Conservation (phyloP, 176 grass and related monocot genomes). For the Carex parvula region DNA sequence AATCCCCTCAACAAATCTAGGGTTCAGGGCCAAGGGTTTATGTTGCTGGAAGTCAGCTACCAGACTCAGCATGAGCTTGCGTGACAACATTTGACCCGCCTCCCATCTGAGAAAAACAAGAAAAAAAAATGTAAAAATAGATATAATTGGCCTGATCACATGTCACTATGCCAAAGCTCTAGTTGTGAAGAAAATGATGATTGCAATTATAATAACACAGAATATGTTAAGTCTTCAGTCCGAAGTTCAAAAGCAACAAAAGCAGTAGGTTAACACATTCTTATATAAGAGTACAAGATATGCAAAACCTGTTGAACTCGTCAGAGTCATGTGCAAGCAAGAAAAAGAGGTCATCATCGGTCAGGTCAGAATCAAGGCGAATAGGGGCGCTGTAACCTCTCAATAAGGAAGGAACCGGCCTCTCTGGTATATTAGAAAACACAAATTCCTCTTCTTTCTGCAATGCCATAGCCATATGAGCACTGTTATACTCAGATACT, state of each 20-base stretch:
- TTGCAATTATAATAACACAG: not conserved
- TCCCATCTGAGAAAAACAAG: constrained; percentile 56
- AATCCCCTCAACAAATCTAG: constrained; percentile 82
- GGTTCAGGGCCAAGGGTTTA: constrained; percentile 66
- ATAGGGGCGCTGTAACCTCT: constrained; percentile 90
- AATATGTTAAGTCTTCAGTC: not conserved
- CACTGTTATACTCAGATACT: not conserved
- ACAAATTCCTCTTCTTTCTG: constrained; percentile 90
- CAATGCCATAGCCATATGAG: constrained; percentile 34
- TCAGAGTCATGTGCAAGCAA: constrained; percentile 96
- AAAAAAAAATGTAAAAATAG: not conserved
- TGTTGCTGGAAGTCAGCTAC: constrained; percentile 86
- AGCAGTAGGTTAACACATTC: not conserved
- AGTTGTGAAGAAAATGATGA: not conserved
- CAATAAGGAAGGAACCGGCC: constrained; percentile 85
- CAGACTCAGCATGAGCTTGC: constrained; percentile 92
- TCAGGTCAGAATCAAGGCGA: constrained; percentile 93
- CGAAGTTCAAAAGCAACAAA: not conserved
- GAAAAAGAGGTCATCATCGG: constrained; percentile 80
- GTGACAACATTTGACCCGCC: constrained; percentile 88
- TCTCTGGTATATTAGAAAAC: constrained; percentile 69
- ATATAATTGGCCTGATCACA: not conserved
- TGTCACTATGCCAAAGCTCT: not conserved
- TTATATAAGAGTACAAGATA: not conserved
- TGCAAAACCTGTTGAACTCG: constrained; percentile 86